Evolutionary conservation across 2,329 filamentous ascomycete species (phyloP).

Genomic region (Lasiodiplodia gonubiensis): DNA sequence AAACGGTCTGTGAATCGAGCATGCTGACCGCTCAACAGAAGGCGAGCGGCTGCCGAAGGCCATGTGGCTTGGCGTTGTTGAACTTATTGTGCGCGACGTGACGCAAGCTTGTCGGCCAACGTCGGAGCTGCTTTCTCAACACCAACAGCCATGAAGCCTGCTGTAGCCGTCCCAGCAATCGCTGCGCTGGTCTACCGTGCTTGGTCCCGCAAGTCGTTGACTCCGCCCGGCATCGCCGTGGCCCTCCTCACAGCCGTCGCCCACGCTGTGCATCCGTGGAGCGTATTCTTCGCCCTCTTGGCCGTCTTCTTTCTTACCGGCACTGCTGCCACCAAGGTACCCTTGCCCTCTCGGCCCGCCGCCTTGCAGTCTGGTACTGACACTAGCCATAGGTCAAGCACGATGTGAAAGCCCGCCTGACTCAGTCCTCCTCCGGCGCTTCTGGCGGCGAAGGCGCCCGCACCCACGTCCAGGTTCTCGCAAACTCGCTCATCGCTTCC

Average conservation of each 20-base stretch:
- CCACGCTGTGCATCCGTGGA: conserved; percentile 93
- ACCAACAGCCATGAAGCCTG: conserved; percentile 33
- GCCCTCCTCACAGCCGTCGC: conserved; percentile 75
- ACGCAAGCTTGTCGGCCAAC: conserved; percentile 20
- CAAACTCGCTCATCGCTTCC: conserved; percentile 83
- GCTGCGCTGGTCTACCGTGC: conserved; percentile 48
- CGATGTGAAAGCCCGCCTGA: conserved; percentile 80
- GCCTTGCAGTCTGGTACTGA: not conserved
- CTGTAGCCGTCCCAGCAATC: conserved; percentile 39
- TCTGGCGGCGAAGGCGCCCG: conserved; percentile 80
- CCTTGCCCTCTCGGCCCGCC: conserved; percentile 11
- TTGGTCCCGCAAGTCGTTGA: conserved; percentile 66
- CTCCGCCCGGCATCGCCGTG: conserved; percentile 72
- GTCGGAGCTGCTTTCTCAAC: conserved; percentile 17
- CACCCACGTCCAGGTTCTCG: conserved; percentile 86
- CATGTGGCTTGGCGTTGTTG: conserved; percentile 22
- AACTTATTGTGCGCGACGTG: conserved; percentile 2
- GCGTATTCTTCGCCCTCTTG: conserved; percentile 84
- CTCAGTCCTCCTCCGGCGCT: conserved; percentile 74
- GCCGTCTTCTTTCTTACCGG: conserved; percentile 86
- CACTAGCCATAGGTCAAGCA: conserved; percentile 72
- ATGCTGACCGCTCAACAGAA: conserved; percentile 4
- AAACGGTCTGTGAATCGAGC: not conserved
- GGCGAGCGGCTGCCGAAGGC: not conserved
- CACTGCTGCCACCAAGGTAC: conserved; percentile 80